Conservation (phyloP, 192 early-diverging fungal species). For the Coemansia interrupta region DNA sequence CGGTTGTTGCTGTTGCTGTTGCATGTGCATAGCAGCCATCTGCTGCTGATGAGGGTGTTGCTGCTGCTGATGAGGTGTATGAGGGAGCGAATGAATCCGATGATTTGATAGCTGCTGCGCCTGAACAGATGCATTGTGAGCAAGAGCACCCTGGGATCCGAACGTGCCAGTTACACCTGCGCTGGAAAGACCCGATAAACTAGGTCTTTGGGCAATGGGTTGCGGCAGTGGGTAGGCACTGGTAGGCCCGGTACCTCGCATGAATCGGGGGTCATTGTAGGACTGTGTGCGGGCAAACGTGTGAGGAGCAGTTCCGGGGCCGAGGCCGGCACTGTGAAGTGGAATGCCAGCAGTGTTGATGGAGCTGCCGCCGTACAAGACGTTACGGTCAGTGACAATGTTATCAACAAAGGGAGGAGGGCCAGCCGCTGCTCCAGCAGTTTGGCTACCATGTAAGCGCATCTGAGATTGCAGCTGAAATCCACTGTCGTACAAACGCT, state of each 20-base stretch:
- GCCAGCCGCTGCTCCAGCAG: slow-evolving; percentile 7
- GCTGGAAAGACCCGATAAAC: slow-evolving; percentile 23
- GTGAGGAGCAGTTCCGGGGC: slow-evolving; percentile 16
- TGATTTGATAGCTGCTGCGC: slow-evolving; percentile 16
- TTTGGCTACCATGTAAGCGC: slow-evolving; percentile 19
- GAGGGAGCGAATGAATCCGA: slow-evolving; percentile 39
- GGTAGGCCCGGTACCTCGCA: slow-evolving; percentile 28
- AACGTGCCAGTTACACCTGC: slow-evolving; percentile 20
- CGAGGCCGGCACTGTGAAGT: slow-evolving; percentile 25
- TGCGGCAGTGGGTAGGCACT: slow-evolving; percentile 49
- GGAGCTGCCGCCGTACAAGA: slow-evolving; percentile 20
- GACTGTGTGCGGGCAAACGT: slow-evolving; percentile 37
- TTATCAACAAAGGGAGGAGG: slow-evolving; percentile 24
- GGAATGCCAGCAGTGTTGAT: slow-evolving; percentile 12
- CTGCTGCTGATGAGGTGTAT: slow-evolving; percentile 35
- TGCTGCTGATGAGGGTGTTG: slow-evolving; percentile 10
- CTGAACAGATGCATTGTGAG: slow-evolving; percentile 15
- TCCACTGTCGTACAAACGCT: slow-evolving; percentile 16
- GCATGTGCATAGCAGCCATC: slow-evolving; percentile 19
- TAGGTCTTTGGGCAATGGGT: slow-evolving; percentile 44
- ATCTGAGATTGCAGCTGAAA: slow-evolving; percentile 20
- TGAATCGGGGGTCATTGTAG: slow-evolving; percentile 28
- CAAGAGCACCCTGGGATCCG: slow-evolving; percentile 16
- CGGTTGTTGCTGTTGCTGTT: slow-evolving; percentile 28
- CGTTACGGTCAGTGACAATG: slow-evolving; percentile 33